phyloP scores from a whole-genome alignment of 2,329 filamentous ascomycete species.

The Verticillium klebahnii region DNA sequence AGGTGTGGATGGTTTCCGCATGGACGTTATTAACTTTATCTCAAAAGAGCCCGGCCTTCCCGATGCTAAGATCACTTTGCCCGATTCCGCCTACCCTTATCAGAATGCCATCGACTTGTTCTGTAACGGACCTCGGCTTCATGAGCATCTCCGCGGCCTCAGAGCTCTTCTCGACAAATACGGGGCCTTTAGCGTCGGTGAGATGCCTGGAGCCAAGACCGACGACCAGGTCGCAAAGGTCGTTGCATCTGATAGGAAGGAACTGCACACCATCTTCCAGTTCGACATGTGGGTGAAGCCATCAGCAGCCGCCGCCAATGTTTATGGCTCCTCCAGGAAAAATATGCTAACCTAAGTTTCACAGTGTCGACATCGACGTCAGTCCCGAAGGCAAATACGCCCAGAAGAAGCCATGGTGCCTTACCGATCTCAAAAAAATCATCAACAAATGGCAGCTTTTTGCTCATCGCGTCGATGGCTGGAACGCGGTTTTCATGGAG shows the following conservation, averaged over 20 bases:
- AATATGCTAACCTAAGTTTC: constrained; percentile 5
- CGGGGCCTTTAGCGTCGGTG: constrained; percentile 51
- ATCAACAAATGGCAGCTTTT: constrained; percentile 41
- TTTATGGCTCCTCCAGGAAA: background rate
- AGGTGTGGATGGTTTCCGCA: constrained; percentile 54
- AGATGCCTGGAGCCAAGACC: constrained; percentile 43
- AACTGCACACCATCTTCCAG: constrained; percentile 31
- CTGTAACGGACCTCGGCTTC: constrained; percentile 21
- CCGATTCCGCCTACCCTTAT: constrained; percentile 27
- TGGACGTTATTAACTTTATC: constrained; percentile 55
- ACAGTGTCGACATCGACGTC: constrained; percentile 27
- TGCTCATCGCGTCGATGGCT: constrained; percentile 40
- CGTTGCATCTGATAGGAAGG: constrained; percentile 36
- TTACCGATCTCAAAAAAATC: constrained; percentile 41
- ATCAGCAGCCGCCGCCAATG: too few relatives aligned
- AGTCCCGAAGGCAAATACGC: constrained; percentile 31
- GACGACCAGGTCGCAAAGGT: constrained; percentile 39
- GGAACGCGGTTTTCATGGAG: constrained; percentile 58
- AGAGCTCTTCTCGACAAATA: constrained; percentile 41
- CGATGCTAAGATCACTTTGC: constrained; percentile 35
- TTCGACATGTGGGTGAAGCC: constrained; percentile 42
- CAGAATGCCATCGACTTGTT: constrained; percentile 37
- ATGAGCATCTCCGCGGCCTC: constrained; percentile 47
- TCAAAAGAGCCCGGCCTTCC: constrained; percentile 46
- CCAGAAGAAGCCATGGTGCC: constrained; percentile 26